Evolutionary conservation across 2,329 filamentous ascomycete genomes (phyloP).

Genomic region (Talaromyces funiculosus): DNA sequence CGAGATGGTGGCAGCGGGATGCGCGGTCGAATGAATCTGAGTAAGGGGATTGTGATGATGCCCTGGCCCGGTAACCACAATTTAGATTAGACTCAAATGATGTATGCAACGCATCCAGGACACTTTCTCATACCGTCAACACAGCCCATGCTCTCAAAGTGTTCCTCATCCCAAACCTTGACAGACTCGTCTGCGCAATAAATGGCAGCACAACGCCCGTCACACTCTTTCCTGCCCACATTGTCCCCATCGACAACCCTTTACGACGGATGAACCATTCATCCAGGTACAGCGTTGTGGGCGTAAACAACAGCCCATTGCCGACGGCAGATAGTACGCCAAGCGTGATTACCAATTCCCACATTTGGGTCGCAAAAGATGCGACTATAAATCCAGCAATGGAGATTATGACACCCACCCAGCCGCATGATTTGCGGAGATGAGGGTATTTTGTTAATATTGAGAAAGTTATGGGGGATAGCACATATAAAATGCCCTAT

Average conservation of each 20-base stretch:
- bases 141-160: constrained; percentile 42
- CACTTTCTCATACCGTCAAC: constrained; percentile 1
- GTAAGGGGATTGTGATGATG: background rate
- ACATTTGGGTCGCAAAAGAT: constrained; percentile 37
- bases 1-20: background rate
- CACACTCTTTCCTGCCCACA: constrained; percentile 33
- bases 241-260: constrained; percentile 47
- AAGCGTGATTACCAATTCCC: constrained; percentile 26
- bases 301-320: constrained; percentile 43
- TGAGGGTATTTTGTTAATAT: constrained; percentile 30
- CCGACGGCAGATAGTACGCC: constrained; percentile 40
- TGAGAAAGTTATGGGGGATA: background rate
- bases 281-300: constrained; percentile 44
- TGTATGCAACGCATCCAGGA: background rate
- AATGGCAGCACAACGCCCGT: constrained; percentile 24
- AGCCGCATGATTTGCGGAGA: constrained; percentile 23
- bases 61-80: background rate
- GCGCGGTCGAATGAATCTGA: background rate
- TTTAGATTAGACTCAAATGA: background rate
- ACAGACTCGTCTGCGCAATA: background rate
- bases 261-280: constrained; percentile 48
- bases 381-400: constrained; percentile 26
- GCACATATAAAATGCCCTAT: background rate
- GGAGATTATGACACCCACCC: constrained; percentile 33
- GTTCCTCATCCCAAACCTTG: constrained; percentile 28